Evolutionary conservation across 192 early-diverging fungal species (phyloP).

Genomic region (Linnemannia elongata): DNA sequence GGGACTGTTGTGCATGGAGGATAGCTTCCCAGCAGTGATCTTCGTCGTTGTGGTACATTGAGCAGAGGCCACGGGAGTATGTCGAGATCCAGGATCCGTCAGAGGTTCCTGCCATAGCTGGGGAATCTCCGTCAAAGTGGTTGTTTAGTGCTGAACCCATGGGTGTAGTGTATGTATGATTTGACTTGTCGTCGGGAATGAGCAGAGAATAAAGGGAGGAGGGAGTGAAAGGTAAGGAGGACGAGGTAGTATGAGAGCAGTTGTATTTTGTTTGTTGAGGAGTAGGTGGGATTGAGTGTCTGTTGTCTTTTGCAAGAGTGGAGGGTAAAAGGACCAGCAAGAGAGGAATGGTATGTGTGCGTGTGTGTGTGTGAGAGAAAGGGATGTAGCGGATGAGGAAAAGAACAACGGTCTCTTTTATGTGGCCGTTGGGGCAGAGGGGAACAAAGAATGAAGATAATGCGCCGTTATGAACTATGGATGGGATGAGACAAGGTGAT

Average conservation of each 20-base stretch:
- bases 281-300: background rate
- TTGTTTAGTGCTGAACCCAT: constrained; percentile 14
- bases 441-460: background rate
- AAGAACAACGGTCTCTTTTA: background rate
- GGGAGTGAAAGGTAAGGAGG: background rate
- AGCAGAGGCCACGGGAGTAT: constrained; percentile 40
- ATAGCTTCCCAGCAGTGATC: constrained; percentile 39
- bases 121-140: constrained; percentile 8
- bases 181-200: background rate
- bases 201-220: background rate
- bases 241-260: background rate
- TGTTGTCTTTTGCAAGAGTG: background rate
- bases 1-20: constrained; percentile 14
- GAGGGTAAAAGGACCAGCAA: background rate
- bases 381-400: background rate
- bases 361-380: too few species aligned
- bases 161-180: background rate
- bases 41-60: constrained; percentile 30
- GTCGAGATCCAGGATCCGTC: constrained; percentile 26
- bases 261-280: background rate
- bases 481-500: background rate
- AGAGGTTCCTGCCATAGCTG: background rate
- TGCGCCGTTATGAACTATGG: background rate
- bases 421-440: background rate
- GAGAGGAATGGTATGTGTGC: background rate